Evolutionary conservation across 2,329 filamentous ascomycete species (phyloP), one percentile per base, ranked within the genome.

Genomic region (Verticillium alfalfae): DNA sequence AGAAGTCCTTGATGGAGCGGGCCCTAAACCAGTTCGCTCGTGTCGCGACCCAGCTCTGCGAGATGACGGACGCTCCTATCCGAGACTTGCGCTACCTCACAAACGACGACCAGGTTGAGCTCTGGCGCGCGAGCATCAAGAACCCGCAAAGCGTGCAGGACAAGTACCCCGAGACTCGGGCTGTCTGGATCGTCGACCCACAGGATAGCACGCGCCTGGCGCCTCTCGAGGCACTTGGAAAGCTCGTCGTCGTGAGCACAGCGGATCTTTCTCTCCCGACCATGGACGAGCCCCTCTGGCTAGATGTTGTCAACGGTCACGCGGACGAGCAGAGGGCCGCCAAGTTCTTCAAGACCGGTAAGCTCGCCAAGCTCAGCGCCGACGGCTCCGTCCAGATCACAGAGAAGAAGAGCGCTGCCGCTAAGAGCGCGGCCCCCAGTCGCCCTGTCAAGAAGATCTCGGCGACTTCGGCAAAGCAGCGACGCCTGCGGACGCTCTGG

Each of bases 1-100:
- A 76, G 18, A 76, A 74, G 37, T 72, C 75, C 31, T 78, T 81
- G 18, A 84, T 88, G 73, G 75, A 86, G 66, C 76, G 78, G 37
- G 81, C 82, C 3, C 73, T 88, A 26, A 69, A 75, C 2, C 80
- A 85, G 60, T 76, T 89, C 26, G 79, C 79, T 38, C 73, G 76
- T 3, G 78, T 84, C n/a, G 78, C 80, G 0, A 76, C 78, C 52
- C 73, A 80, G 26, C 76, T 89, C 31, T 80, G 81, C 56, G 72
- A 75, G 59, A 69, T 74, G 38, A 69, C 70, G 1, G 69, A 70
- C 12, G 66, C 65, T 4, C 68, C 66, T 12, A 67, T 80, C 15
- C 67, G 71, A 8, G 69, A 76, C 8, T 64, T 81, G 34, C 63
- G 71, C 13, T 65, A 74, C 12, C 66, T 80, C 16, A 70, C 70